A percentile compares a stretch with the other conserved stretches of the same genome.
These are phyloP conservation scores for Diplocarpon mali DNA, from an alignment of 2,329 filamentous ascomycete species.

Conservation along the genomic window DNA sequence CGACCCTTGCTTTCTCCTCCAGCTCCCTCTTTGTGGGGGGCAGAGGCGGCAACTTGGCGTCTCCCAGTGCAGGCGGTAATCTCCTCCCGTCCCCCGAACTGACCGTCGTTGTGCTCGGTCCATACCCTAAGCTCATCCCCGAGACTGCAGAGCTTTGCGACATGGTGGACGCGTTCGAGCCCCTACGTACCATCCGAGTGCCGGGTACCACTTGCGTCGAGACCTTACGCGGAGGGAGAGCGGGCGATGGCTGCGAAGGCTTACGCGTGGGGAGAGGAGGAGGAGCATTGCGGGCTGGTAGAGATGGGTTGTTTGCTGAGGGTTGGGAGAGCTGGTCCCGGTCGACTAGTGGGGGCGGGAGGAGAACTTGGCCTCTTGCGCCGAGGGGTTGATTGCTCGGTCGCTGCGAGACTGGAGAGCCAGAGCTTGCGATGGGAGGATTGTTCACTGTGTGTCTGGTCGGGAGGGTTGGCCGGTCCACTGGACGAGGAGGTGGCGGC, in stretches of 20 bases:
- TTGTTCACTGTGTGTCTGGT: conserved; percentile 29
- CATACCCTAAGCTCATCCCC: conserved; percentile 35
- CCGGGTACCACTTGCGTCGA: conserved; percentile 30
- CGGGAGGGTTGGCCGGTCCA: conserved; percentile 30
- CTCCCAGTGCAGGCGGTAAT: conserved; percentile 44
- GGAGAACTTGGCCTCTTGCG: conserved; percentile 13
- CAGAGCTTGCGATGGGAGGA: conserved; percentile 25
- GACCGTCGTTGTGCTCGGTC: conserved; percentile 37
- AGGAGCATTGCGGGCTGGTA: conserved; percentile 19
- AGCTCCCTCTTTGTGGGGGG: conserved; percentile 44
- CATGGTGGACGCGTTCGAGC: conserved; percentile 46
- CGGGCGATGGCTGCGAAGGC: conserved; percentile 34
- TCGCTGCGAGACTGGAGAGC: conserved; percentile 19
- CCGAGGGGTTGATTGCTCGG: conserved; percentile 21
- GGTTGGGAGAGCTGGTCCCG: conserved; percentile 13
- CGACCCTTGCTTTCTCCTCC: conserved; percentile 35
- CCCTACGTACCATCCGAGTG: conserved; percentile 32
- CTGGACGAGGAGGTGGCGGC: conserved; percentile 39
- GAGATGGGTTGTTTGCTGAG: conserved; percentile 16
- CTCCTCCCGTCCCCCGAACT: conserved; percentile 34
- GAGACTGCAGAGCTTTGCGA: conserved; percentile 45
- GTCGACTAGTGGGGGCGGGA: conserved; percentile 24
- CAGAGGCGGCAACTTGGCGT: conserved; percentile 45
- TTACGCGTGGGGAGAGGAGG: conserved; percentile 21
- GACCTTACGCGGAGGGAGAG: conserved; percentile 39